Evolutionary conservation across 1,139 yeast species (phyloP), one percentile per base, ranked within the genome.

Genomic region (Yamadazyma sp.): DNA sequence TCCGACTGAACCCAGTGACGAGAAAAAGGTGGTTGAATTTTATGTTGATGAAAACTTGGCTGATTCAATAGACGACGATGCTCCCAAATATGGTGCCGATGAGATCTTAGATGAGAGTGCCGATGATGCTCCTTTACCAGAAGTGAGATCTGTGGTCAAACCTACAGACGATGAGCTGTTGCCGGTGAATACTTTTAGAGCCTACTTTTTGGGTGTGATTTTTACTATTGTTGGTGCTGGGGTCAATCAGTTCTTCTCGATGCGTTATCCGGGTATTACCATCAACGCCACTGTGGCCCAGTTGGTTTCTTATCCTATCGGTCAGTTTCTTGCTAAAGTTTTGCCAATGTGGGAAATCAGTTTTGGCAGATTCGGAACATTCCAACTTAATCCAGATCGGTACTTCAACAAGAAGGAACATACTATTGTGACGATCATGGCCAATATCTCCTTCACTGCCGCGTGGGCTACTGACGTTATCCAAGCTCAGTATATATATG

Each of bases 371-470:
- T 30, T 30, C 11, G 38, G 38, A 11, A 30, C 18, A 17, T 36
- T 36, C 23, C 17, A 17, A 24, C 23, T 36, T 81, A 17, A 80
- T 14, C 37, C 37, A 5, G 37, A 34, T 14, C 11, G 37, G n/a
- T 16, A 78, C 7, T 81, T 80, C 62, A 81, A 77, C 54, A 58
- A 73, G 45, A 79, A 79, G 55, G 87, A 81, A 54, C 86, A 81
- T 55, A 69, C 83, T n/a, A 62, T 81, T 39, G 73, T 81, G 45
- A 73, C 83, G 5, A 70, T 81, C 44, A 79, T 80, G 81, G 70
- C 39, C 31, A 36, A 36, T 24, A 32, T 36, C 11, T 31, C 39
- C 16, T 36, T 36, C 25, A 32, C 36, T 5, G 39, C 39, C 8
- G 39, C 39, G 5, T 36, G 36, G 36, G 35, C 39, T 68, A 40